Evolutionary conservation across 257 asterid genomes (phyloP).

Genomic region (Forsythia suspensa): DNA sequence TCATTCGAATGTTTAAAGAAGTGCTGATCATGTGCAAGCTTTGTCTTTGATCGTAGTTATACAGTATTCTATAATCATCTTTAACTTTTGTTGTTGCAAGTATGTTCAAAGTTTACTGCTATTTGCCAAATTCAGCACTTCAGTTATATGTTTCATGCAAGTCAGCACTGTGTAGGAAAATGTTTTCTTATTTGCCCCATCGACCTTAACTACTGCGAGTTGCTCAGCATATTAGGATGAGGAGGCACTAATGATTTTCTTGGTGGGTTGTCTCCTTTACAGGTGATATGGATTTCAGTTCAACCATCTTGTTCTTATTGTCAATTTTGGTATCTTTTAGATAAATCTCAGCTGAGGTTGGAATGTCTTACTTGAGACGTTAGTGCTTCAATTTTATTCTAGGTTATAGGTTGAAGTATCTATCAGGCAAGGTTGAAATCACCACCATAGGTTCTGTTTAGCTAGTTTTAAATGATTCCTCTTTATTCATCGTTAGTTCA

Average conservation of each 20-base stretch:
- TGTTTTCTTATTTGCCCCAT: not conserved
- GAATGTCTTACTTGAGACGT: constrained; percentile 1
- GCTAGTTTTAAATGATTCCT: not conserved
- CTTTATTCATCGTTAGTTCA: not conserved
- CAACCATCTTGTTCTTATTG: not conserved
- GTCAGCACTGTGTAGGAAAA: constrained; percentile 19
- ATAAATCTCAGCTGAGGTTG: constrained; percentile 5
- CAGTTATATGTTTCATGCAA: constrained; percentile 17
- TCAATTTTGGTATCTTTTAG: constrained; percentile 8
- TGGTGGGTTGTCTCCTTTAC: not conserved
- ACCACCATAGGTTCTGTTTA: not conserved
- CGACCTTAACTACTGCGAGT: constrained; percentile 3
- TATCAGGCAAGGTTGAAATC: constrained; percentile 10
- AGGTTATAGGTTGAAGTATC: constrained; percentile 12
- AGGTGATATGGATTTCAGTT: not conserved
- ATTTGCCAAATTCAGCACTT: constrained; percentile 6
- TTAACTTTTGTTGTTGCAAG: constrained; percentile 5
- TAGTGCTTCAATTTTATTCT: constrained; percentile 7
- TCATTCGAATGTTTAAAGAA: not conserved
- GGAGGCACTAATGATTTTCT: not conserved
- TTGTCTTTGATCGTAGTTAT: constrained; percentile 16
- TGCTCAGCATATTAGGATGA: constrained; percentile 13
- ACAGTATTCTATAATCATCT: constrained; percentile 10
- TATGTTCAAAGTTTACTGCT: constrained; percentile 9
- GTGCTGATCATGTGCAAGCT: constrained; percentile 6